A percentile compares a stretch with the other conserved stretches of the same genome.
Conservation (phyloP, 1,284 basidiomycete genomes). For the Ustilago tritici region DNA sequence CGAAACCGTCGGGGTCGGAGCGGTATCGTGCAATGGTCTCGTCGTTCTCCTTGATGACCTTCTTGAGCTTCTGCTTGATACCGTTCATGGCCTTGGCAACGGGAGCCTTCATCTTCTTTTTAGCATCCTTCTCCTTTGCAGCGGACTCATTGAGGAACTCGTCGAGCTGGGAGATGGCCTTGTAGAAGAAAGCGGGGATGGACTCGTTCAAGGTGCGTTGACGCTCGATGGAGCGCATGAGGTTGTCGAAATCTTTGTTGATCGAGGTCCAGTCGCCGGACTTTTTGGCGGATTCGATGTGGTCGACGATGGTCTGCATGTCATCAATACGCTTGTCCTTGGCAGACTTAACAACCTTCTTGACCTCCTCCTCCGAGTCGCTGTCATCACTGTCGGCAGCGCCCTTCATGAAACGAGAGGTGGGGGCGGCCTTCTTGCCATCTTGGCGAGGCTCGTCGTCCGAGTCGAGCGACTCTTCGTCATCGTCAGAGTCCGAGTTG, state of each 20-base stretch:
- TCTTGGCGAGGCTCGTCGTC: conserved; percentile 49
- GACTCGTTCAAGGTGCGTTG: conserved; percentile 86
- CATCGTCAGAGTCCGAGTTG: conserved; percentile 46
- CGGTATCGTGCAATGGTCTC: conserved; percentile 82
- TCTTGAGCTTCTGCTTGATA: conserved; percentile 97
- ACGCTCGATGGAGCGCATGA: conserved; percentile 87
- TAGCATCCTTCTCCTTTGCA: conserved; percentile 80
- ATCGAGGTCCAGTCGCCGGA: conserved; percentile 94
- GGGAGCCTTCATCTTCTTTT: conserved; percentile 95
- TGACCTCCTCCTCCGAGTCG: conserved; percentile 78
- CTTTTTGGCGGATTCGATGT: conserved; percentile 93
- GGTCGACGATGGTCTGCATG: conserved; percentile 86
- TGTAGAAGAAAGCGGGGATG: conserved; percentile 87
- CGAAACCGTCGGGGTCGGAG: conserved; percentile 82
- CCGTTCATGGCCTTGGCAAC: conserved; percentile 94
- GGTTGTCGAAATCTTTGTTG: conserved; percentile 90
- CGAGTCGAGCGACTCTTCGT: conserved; percentile 55
- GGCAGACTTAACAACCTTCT: conserved; percentile 82
- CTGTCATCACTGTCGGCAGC: conserved; percentile 72
- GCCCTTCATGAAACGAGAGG: conserved; percentile 68
- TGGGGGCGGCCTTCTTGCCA: conserved; percentile 54
- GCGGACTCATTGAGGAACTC: conserved; percentile 80
- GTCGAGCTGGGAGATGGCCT: conserved; percentile 82
- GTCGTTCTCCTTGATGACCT: conserved; percentile 90
- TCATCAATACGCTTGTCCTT: conserved; percentile 87